Percentiles rank a stretch among this genome's conserved stretches.
phyloP scores from a whole-genome alignment of 495 filamentous ascomycete genomes.

The Umbilicaria muhlenbergii region DNA sequence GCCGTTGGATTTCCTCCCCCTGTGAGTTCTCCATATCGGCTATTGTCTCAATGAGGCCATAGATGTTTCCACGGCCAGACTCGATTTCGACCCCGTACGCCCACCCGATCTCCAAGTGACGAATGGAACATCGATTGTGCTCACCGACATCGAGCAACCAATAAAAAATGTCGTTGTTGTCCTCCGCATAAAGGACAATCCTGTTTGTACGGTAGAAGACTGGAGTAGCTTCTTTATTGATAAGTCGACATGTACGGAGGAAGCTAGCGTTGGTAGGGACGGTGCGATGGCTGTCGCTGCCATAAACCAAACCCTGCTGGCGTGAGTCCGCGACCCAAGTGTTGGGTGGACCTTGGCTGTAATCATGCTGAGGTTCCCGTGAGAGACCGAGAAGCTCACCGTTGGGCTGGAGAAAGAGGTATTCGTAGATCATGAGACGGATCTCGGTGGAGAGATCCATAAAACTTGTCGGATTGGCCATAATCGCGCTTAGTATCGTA shows the following conservation, averaged over 20 bases:
- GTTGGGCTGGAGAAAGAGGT: conserved; percentile 17
- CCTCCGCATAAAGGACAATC: conserved; percentile 11
- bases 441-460: conserved; percentile 27
- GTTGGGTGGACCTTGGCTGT: neutral
- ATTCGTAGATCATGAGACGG: conserved; percentile 25
- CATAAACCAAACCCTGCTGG: conserved; percentile 2
- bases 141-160: conserved; percentile 7
- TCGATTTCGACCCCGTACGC: conserved; percentile 4
- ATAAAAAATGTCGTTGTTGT: conserved; percentile 8
- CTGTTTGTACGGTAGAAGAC: conserved; percentile 19
- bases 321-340: conserved; percentile 2
- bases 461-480: conserved; percentile 5
- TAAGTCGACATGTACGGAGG: conserved; percentile 17
- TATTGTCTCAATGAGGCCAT: neutral
- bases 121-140: neutral
- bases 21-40: conserved; percentile 1
- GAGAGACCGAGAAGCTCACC: conserved; percentile 8
- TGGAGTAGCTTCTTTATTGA: conserved; percentile 17
- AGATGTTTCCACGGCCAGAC: neutral
- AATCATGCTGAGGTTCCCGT: conserved; percentile 1
- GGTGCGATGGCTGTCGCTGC: neutral
- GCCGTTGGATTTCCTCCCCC: neutral
- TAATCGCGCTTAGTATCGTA: no score
- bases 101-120: conserved; percentile 2
- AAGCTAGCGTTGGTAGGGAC: conserved; percentile 12